phyloP scores from a whole-genome alignment of 176 grass and related monocot genomes.

The Poa annua region DNA sequence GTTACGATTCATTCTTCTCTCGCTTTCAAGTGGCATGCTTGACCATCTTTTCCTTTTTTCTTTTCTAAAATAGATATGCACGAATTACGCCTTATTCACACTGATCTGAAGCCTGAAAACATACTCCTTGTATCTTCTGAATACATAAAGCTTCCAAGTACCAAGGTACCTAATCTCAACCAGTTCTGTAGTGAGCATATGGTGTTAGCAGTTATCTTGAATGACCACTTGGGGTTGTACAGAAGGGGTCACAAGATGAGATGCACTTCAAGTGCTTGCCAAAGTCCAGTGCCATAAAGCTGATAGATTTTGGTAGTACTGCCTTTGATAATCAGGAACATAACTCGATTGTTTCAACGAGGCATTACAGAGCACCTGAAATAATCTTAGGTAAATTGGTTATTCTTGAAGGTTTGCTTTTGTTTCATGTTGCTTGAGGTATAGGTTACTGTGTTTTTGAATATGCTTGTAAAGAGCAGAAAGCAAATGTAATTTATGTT shows the following conservation, averaged over 20 bases:
- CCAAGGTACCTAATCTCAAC: slow-evolving; percentile 68
- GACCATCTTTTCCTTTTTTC: slow-evolving; percentile 51
- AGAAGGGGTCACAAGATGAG: slow-evolving; percentile 82
- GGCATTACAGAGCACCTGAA: slow-evolving; percentile 99
- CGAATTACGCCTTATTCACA: slow-evolving; percentile 90
- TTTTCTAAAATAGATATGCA: slow-evolving; percentile 88
- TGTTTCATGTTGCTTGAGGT: slow-evolving; percentile 55
- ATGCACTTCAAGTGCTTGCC: slow-evolving; percentile 89
- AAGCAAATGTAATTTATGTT: slow-evolving; percentile 26
- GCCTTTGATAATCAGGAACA: slow-evolving; percentile 82
- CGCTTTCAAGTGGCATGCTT: slow-evolving; percentile 45
- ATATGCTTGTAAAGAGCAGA: slow-evolving; percentile 34
- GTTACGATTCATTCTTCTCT: slow-evolving; percentile 50
- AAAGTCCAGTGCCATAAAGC: slow-evolving; percentile 97
- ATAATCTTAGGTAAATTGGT: slow-evolving; percentile 93
- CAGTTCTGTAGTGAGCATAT: slow-evolving; percentile 42
- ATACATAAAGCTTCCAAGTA: slow-evolving; percentile 79
- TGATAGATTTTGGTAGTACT: slow-evolving; percentile 99
- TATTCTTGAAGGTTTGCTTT: slow-evolving; percentile 52
- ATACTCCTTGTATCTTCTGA: slow-evolving; percentile 93
- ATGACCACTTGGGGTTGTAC: slow-evolving; percentile 68
- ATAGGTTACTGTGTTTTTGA: slow-evolving; percentile 37
- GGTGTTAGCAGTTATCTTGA: slow-evolving; percentile 57
- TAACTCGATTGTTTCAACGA: slow-evolving; percentile 96
- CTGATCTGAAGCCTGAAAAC: slow-evolving; percentile 99